Evolutionary conservation across 768 basidiomycete species (phyloP), one percentile per base, ranked within the genome.

Genomic region (Hemileccinum impolitum): DNA sequence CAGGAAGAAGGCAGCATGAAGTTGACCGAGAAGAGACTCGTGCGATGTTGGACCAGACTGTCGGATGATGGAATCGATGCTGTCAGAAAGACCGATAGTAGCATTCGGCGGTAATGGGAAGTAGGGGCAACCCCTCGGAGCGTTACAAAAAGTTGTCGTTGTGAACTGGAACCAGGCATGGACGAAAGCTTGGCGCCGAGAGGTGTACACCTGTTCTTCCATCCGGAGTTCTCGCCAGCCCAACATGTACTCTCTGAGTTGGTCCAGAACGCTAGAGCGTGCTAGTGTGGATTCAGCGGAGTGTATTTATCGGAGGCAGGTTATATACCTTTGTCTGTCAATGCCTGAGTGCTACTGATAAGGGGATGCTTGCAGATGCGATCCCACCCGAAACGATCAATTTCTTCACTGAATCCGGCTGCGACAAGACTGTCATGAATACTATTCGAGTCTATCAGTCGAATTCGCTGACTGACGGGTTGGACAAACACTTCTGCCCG

Each of bases 331-430:
- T 55, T 37, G 19, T 53, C 53, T 21, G 67, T 58, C 17, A 65
- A 36, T 37, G 45, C 21, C 21, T 57, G 67, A 4, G 63, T 55
- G 39, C 25, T 59, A 37, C 51, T 63, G 37, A 69, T 66, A 28
- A 65, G 45, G 13, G 60, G 48, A 46, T 67, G 67, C 32, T 51
- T 61, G 52, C 63, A 54, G 15, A 66, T 59, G 19, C 63, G 68
- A 19, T 64, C 61, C 65, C 65, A 69, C 19, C 60, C 60, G 48
- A 67, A 62, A 54, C 57, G 35, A 36, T 63, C 55, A 3, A 66
- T 60, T 37, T 69, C 65, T 35, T 64, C 56, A 44, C 28, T 26
- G 23, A 67, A 66, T 7, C 60, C 61, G 17, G 45, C 14, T 17
- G 52, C 37, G 14, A 58, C 28, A 30, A 66, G 56, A 42, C 23